Evolutionary conservation across 2,329 filamentous ascomycete species (phyloP).

Genomic region (Chaetomium sp.): DNA sequence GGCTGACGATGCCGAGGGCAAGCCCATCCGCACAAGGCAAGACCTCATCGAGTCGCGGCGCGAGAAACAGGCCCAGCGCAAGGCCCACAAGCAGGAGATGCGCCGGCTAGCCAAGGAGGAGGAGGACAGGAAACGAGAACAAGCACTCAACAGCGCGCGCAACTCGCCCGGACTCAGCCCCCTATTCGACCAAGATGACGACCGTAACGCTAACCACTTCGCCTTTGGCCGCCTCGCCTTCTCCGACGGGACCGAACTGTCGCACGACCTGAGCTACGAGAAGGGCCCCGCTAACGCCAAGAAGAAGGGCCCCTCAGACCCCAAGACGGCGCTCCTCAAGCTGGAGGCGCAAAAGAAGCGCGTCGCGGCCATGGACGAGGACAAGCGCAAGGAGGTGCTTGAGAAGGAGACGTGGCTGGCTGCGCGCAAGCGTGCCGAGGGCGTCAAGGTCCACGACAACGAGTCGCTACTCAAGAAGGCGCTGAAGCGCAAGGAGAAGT

Average conservation of each 20-base stretch:
- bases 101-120: constrained; percentile 77
- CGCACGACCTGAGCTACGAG: constrained; percentile 69
- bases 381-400: constrained; percentile 81
- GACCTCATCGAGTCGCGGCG: constrained; percentile 89
- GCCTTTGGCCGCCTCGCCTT: constrained; percentile 92
- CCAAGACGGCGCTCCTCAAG: constrained; percentile 81
- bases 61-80: constrained; percentile 82
- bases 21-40: constrained; percentile 80
- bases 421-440: constrained; percentile 84
- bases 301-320: constrained; percentile 81
- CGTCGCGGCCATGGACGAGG: constrained; percentile 71
- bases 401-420: constrained; percentile 95
- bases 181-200: constrained; percentile 53
- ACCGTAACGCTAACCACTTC: constrained; percentile 64
- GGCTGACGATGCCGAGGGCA: constrained; percentile 80
- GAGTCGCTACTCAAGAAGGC: constrained; percentile 88
- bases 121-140: constrained; percentile 68
- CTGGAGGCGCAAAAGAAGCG: constrained; percentile 85
- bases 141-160: constrained; percentile 60
- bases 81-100: constrained; percentile 85
- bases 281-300: constrained; percentile 51
- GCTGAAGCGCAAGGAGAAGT: constrained; percentile 85
- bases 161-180: constrained; percentile 63
- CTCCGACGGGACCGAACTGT: constrained; percentile 77
- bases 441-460: constrained; percentile 86